Conservation (phyloP, 2,329 filamentous ascomycete species). For the Talaromyces sp. region DNA sequence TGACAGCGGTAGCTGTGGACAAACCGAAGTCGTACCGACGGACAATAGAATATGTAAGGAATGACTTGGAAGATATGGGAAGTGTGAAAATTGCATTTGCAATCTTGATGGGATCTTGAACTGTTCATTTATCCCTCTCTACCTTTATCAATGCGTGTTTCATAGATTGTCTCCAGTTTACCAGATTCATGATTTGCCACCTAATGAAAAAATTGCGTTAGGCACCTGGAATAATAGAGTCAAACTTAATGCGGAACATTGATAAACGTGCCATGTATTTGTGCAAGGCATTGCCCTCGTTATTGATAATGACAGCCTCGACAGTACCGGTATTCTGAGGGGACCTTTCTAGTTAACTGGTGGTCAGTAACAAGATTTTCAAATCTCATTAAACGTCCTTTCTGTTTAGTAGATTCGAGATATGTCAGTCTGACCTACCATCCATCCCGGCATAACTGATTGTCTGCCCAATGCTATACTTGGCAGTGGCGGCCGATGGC, state of each 20-base stretch:
- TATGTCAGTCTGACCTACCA: background rate
- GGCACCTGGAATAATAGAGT: background rate
- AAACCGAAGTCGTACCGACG: background rate
- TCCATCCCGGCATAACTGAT: background rate
- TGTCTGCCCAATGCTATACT: background rate
- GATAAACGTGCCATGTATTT: background rate
- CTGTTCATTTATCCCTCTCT: background rate
- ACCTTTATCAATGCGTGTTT: background rate
- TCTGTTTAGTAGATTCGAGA: background rate
- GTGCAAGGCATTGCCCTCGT: background rate
- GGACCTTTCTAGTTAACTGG: background rate
- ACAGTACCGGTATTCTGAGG: background rate
- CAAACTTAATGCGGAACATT: background rate
- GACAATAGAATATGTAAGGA: background rate
- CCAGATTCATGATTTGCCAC: background rate
- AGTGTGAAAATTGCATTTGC: background rate
- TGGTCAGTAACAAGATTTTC: background rate
- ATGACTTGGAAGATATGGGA: background rate
- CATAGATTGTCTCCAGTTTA: background rate
- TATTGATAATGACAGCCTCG: background rate
- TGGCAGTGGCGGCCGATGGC: background rate
- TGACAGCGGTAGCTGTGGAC: background rate
- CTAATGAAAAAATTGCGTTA: background rate
- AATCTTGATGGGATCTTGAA: background rate
- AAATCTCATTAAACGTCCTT: background rate